Percentiles rank a stretch among this genome's conserved stretches.
phyloP scores from a whole-genome alignment of 257 asterid species.

The Primulina eburnea region DNA sequence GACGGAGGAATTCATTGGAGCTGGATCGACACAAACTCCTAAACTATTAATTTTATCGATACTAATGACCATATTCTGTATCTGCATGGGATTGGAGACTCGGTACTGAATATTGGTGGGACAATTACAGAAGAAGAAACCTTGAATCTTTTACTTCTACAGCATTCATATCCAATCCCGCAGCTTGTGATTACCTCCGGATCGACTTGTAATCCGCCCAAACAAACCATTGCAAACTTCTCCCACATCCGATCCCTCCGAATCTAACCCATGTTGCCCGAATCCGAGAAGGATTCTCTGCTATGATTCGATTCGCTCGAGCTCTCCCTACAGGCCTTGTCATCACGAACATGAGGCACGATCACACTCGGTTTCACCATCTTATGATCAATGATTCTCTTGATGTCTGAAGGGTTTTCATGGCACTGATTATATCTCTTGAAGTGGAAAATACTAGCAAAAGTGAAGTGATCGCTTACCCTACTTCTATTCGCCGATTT shows the following conservation, averaged over 20 bases:
- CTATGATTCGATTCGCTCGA: conserved; percentile 50
- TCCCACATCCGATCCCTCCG: conserved; percentile 57
- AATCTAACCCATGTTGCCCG: conserved; percentile 38
- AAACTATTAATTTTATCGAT: no score
- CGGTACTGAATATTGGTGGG: conserved; percentile 64
- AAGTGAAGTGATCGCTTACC: no score
- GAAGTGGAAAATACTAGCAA: no score
- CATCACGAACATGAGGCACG: conserved; percentile 51
- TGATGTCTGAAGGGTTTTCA: no score
- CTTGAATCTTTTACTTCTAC: conserved; percentile 71
- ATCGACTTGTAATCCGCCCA: conserved; percentile 71
- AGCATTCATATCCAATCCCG: conserved; percentile 31
- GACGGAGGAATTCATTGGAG: no score
- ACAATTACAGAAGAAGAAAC: conserved; percentile 77
- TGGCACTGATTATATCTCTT: no score
- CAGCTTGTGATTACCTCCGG: conserved; percentile 46
- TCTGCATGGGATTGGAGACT: conserved; percentile 28
- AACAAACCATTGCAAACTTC: conserved; percentile 33
- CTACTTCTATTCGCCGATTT: no score
- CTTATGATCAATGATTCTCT: no score
- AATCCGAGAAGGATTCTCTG: conserved; percentile 48
- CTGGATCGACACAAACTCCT: no score
- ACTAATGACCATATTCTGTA: no score
- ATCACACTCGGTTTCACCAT: conserved; percentile 72
- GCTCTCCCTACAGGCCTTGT: conserved; percentile 44